These are phyloP conservation scores for Leccinum subfulvum DNA, from an alignment of 1,284 basidiomycete genomes.

Conservation along the genomic window DNA sequence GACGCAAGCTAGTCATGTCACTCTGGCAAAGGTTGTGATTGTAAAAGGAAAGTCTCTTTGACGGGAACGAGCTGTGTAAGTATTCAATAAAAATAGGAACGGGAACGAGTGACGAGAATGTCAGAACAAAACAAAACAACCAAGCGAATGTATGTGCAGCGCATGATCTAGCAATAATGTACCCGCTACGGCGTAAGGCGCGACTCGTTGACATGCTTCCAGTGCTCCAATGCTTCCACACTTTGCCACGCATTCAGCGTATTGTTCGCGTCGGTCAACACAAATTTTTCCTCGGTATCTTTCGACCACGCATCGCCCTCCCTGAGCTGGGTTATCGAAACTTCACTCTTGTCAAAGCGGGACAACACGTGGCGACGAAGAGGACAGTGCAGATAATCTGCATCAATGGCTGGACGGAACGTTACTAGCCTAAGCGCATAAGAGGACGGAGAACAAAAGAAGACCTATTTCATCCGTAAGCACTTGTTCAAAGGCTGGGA, in stretches of 20 bases:
- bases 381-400: constrained; percentile 67
- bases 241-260: constrained; percentile 61
- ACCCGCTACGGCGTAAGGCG: no score
- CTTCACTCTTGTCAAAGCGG: constrained; percentile 49
- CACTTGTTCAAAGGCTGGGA: background rate
- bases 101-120: background rate
- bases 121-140: background rate
- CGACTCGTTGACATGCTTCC: constrained; percentile 43
- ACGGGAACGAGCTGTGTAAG: no score
- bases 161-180: no score
- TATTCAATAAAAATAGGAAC: no score
- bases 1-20: constrained; percentile 17
- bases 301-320: constrained; percentile 32
- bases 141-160: background rate
- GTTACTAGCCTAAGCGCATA: constrained; percentile 42
- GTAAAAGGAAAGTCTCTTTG: background rate
- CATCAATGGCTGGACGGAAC: constrained; percentile 57
- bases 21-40: background rate
- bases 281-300: constrained; percentile 42
- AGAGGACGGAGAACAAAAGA: constrained; percentile 69
- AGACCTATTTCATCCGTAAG: constrained; percentile 49
- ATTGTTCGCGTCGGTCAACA: constrained; percentile 63
- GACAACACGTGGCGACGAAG: constrained; percentile 56
- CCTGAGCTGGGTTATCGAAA: constrained; percentile 49
- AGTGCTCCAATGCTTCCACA: constrained; percentile 64